A percentile compares a stretch with the other conserved stretches of the same genome.
Evolutionary conservation across 2,329 filamentous ascomycete species (phyloP).

Genomic region (Microsporum ferrugineum): DNA sequence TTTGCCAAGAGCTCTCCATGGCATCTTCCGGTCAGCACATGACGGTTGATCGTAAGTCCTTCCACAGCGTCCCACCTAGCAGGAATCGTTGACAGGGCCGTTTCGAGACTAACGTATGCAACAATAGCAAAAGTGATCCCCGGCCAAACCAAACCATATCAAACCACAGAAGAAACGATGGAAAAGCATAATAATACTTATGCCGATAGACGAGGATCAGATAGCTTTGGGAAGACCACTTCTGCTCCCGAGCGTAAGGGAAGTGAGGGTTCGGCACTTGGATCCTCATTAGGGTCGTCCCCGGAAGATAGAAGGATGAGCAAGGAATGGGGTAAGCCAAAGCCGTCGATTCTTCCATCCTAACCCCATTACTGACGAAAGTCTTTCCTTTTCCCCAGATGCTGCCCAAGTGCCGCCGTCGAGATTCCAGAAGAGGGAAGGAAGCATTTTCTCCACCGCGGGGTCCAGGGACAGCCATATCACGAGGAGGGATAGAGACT

Average conservation of each 20-base stretch:
- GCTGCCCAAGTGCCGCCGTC: slow-evolving; percentile 56
- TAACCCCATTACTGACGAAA: background rate
- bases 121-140: background rate
- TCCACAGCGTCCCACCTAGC: background rate
- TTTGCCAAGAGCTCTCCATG: background rate
- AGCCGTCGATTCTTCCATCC: background rate
- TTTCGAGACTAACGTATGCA: background rate
- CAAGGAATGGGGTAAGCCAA: slow-evolving; percentile 23
- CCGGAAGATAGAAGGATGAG: slow-evolving; percentile 26
- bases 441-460: slow-evolving; percentile 57
- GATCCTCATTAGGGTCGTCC: background rate
- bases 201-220: background rate
- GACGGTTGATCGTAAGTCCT: background rate
- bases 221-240: background rate
- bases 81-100: background rate
- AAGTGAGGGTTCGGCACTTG: background rate
- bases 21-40: background rate
- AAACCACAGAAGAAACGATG: background rate
- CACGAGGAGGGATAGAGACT: slow-evolving; percentile 47
- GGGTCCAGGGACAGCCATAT: slow-evolving; percentile 54
- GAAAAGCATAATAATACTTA: background rate
- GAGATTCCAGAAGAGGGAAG: slow-evolving; percentile 58
- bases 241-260: background rate
- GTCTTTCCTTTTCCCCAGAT: slow-evolving; percentile 30
- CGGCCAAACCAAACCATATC: background rate